Evolutionary conservation across 2,329 filamentous ascomycete species (phyloP), one percentile per base, ranked within the genome.

Genomic region (Orbilia brochopaga): DNA sequence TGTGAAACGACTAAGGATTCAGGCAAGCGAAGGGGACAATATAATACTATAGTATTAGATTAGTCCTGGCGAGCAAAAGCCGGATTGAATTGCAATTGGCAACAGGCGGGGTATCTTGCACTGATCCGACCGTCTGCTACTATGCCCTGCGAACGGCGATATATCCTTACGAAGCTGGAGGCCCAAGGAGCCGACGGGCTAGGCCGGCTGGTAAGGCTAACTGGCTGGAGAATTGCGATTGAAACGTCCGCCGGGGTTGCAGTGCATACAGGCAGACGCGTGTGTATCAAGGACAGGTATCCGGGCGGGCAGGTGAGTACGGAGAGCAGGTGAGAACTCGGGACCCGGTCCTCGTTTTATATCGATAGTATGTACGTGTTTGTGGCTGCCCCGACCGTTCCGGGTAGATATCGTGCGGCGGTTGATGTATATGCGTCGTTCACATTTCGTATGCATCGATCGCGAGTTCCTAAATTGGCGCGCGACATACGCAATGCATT

Each of bases 1-100:
- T 70, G 37, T 70, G 65, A 70, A 53, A 70, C 65, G 65, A 53
- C 37, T 53, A 53, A 55, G 48, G 57, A 58, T 57, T 57, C 52
- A 69, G 37, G 44, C 44, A 58, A 54, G 35, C 37, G 35, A 50
- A 62, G 30, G 27, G 44, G 46, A 42, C 37, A 40, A 42, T 50
- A 44, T 17, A n/a, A n/a, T n/a, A n/a, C n/a, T n/a, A n/a, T n/a
- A n/a, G n/a, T n/a, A n/a, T n/a, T n/a, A n/a, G n/a, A n/a, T n/a
- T n/a, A n/a, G n/a, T 62, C 37, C 46, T 62, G 52, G 46, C 59
- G 30, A 35, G 59, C 30, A 37, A 53, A 54, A 44, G 48, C 50
- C 42, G 27, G 11, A 42, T 13, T 15, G 37, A 13, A 42, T 13
- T 42, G 37, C 37, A 42, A 32, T 32, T 32, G 27, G 27, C 27